Conservation (phyloP, 495 filamentous ascomycete genomes). For the Collariella sp. region DNA sequence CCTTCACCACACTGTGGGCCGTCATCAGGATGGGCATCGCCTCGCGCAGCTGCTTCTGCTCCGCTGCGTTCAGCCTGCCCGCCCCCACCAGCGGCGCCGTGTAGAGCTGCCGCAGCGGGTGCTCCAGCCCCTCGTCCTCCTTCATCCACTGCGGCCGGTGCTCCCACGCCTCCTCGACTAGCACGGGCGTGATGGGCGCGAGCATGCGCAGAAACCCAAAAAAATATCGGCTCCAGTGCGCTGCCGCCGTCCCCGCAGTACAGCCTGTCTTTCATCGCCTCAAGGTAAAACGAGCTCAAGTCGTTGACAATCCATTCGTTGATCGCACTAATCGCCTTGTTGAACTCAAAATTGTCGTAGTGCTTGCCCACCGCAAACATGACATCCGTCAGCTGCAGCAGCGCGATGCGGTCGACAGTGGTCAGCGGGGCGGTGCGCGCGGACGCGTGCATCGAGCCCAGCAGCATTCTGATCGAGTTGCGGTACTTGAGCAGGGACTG, state of each 20-base stretch:
- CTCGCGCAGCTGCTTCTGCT: slow-evolving; percentile 25
- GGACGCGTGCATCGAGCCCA: slow-evolving; percentile 67
- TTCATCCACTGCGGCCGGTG: slow-evolving; percentile 59
- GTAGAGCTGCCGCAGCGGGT: slow-evolving; percentile 39
- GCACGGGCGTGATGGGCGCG: slow-evolving; percentile 68
- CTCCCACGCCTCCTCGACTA: slow-evolving; percentile 85
- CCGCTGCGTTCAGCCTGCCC: slow-evolving; percentile 22
- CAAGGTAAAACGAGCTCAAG: slow-evolving; percentile 89
- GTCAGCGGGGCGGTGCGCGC: slow-evolving; percentile 36
- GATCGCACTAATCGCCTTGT: slow-evolving; percentile 61
- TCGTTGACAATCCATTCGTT: slow-evolving; percentile 73
- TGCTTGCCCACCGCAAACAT: slow-evolving; percentile 50
- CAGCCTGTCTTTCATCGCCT: slow-evolving; percentile 79
- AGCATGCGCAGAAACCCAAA: slow-evolving; percentile 65
- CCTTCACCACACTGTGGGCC: slow-evolving; percentile 55
- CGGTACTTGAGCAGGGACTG: slow-evolving; percentile 74
- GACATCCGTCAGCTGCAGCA: slow-evolving; percentile 60
- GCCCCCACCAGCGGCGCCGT: slow-evolving; percentile 30
- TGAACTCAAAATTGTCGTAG: slow-evolving; percentile 69
- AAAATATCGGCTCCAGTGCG: slow-evolving; percentile 62
- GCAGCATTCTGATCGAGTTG: slow-evolving; percentile 76
- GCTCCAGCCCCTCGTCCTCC: slow-evolving; percentile 28
- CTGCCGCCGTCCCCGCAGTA: slow-evolving; percentile 67
- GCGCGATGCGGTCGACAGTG: slow-evolving; percentile 62
- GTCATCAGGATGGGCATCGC: slow-evolving; percentile 52